phyloP scores from a whole-genome alignment of 306 rosid genomes.

The Prunus salicina region DNA sequence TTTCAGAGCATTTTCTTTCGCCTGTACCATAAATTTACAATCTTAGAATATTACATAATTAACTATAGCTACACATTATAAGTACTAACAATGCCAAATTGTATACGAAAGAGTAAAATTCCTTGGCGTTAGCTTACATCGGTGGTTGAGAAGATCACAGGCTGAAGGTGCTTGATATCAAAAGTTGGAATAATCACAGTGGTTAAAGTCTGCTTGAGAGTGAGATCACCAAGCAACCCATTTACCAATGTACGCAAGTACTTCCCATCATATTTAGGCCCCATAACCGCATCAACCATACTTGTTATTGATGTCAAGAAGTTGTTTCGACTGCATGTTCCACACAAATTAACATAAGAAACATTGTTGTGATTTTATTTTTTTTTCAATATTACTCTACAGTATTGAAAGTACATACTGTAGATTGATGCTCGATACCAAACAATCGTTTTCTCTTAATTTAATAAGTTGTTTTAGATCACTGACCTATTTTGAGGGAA shows the following conservation, averaged over 20 bases:
- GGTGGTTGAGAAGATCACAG: conserved; percentile 35
- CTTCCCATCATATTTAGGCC: conserved; percentile 47
- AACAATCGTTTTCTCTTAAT: background rate
- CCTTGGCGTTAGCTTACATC: conserved; percentile 21
- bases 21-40: conserved; percentile 18
- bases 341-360: background rate
- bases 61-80: too few species aligned
- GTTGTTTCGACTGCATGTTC: background rate
- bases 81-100: too few species aligned
- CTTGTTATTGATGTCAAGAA: conserved; percentile 7
- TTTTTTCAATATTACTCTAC: too few species aligned
- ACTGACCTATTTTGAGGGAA: conserved; percentile 26
- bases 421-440: background rate
- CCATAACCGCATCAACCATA: conserved; percentile 12
- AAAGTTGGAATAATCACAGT: conserved; percentile 40
- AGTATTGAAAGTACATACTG: background rate
- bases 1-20: conserved; percentile 27
- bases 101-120: background rate
- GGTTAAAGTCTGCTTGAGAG: conserved; percentile 37
- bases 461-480: background rate
- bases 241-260: conserved; percentile 26
- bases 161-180: conserved; percentile 44
- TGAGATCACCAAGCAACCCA: conserved; percentile 32
- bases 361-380: background rate
- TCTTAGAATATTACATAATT: background rate